These are phyloP conservation scores for Talaromyces sp. DNA, from an alignment of 2,329 filamentous ascomycete species.

Conservation along the genomic window DNA sequence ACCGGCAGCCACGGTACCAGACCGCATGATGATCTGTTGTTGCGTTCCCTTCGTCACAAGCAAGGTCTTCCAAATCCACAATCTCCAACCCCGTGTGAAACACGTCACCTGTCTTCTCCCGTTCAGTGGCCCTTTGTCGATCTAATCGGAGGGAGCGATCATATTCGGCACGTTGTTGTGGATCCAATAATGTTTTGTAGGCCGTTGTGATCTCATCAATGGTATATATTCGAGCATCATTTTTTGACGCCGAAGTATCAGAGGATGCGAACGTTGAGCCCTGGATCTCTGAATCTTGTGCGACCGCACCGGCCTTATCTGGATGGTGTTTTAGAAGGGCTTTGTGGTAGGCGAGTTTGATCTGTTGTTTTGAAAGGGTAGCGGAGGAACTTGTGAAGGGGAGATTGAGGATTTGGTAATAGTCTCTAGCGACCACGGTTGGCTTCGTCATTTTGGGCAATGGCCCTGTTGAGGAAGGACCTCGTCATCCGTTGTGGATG, in stretches of 20 bases:
- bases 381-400: conserved; percentile 30
- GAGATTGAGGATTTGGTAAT: conserved; percentile 47
- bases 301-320: conserved; percentile 51
- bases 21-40: conserved; percentile 45
- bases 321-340: conserved; percentile 62
- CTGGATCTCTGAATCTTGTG: conserved; percentile 11
- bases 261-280: not conserved
- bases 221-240: conserved; percentile 34
- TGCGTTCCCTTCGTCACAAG: conserved; percentile 42
- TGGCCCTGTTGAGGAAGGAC: not conserved
- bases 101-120: conserved; percentile 34
- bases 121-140: conserved; percentile 28
- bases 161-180: conserved; percentile 50
- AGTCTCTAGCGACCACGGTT: conserved; percentile 20
- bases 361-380: conserved; percentile 42
- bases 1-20: conserved; percentile 61
- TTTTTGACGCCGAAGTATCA: not conserved
- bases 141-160: conserved; percentile 48
- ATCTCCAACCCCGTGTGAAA: conserved; percentile 58
- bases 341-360: conserved; percentile 60
- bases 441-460: conserved; percentile 18
- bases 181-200: conserved; percentile 56
- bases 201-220: conserved; percentile 64
- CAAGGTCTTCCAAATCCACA: conserved; percentile 61
- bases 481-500: not conserved